Conservation (phyloP, 2,329 filamentous ascomycete species). For the Arthrobotrys conoides region DNA sequence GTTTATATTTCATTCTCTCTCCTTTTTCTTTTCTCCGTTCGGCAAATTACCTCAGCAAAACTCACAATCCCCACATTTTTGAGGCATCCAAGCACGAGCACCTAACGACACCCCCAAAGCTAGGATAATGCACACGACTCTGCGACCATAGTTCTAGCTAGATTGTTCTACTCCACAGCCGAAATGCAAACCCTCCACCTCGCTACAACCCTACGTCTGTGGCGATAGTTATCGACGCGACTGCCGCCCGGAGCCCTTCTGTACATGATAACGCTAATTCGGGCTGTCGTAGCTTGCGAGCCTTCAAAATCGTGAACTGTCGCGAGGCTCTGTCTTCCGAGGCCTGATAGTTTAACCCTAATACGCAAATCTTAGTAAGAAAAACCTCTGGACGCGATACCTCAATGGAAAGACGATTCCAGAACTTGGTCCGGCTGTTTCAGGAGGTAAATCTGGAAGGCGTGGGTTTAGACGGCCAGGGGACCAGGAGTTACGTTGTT, state of each 20-base stretch:
- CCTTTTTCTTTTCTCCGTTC: slow-evolving; percentile 27
- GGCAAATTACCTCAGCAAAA: slow-evolving; percentile 31
- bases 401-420: not conserved
- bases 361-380: not conserved
- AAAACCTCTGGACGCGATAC: not conserved
- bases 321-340: not conserved
- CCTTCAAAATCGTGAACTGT: not conserved
- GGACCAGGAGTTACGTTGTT: not conserved
- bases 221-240: slow-evolving; percentile 15
- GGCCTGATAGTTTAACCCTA: not conserved
- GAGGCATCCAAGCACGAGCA: slow-evolving; percentile 2
- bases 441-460: slow-evolving; percentile 7
- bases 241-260: slow-evolving; percentile 16
- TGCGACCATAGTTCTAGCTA: not conserved
- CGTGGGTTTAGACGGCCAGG: not conserved
- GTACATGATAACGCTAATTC: not conserved
- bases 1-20: slow-evolving; percentile 14
- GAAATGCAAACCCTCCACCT: not conserved
- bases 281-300: not conserved
- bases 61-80: slow-evolving; percentile 27
- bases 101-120: not conserved
- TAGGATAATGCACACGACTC: slow-evolving; percentile 7
- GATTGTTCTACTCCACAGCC: not conserved
- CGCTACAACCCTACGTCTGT: not conserved
- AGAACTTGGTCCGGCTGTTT: slow-evolving; percentile 4